phyloP scores from a whole-genome alignment of 345 rosid species.

The Garcia nutans region DNA sequence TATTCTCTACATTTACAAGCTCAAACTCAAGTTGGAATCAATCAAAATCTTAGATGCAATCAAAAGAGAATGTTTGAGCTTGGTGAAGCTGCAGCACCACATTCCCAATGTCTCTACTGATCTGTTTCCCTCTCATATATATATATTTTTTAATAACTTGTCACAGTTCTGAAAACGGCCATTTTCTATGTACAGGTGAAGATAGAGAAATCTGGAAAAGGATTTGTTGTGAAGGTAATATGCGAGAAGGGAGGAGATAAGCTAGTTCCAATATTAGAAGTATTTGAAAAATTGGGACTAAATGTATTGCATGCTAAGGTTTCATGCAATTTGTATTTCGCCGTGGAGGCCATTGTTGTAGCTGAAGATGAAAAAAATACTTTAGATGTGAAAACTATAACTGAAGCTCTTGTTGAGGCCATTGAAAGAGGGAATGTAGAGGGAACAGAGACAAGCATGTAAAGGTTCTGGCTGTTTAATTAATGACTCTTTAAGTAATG shows the following conservation, averaged over 20 bases:
- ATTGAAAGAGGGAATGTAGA: constrained; percentile 28
- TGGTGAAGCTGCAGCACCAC: constrained; percentile 29
- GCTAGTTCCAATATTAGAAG: constrained; percentile 58
- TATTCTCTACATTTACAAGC: constrained; percentile 50
- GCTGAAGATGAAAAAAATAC: constrained; percentile 39
- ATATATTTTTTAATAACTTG: no score
- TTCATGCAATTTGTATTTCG: constrained; percentile 44
- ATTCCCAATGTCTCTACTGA: constrained; percentile 45
- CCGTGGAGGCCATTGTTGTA: constrained; percentile 68
- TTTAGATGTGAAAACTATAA: constrained; percentile 36
- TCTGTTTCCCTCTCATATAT: neutral
- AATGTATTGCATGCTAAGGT: constrained; percentile 55
- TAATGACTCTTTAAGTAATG: neutral
- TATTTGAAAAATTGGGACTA: constrained; percentile 68
- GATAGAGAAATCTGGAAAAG: constrained; percentile 58
- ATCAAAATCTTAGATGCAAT: constrained; percentile 44
- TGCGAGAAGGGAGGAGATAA: constrained; percentile 46
- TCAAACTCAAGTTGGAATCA: constrained; percentile 58
- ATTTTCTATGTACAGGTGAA: constrained; percentile 34
- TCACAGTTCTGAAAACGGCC: neutral
- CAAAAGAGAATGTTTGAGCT: constrained; percentile 35
- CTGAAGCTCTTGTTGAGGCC: constrained; percentile 49
- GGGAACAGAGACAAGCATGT: neutral
- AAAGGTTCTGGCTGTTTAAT: constrained; percentile 4
- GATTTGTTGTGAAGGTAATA: constrained; percentile 42